phyloP scores from a whole-genome alignment of 768 basidiomycete genomes.

The Tulasnella sp. region DNA sequence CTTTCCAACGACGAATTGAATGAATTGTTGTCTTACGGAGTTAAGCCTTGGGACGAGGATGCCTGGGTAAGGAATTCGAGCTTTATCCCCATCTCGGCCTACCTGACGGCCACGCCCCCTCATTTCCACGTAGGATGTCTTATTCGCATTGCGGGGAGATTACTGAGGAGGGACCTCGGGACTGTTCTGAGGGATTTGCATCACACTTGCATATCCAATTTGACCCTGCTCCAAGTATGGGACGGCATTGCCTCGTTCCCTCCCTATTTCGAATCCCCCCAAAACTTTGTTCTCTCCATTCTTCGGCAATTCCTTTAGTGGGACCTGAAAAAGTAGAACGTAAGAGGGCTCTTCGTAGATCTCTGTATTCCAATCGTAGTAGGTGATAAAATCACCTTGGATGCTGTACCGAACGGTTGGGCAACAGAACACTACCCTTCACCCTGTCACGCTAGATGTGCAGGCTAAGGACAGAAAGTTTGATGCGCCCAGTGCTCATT shows the following conservation, averaged over 20 bases:
- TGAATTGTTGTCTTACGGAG: constrained; percentile 42
- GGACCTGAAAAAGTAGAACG: not conserved
- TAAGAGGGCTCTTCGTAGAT: not conserved
- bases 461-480: not conserved
- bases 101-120: not conserved
- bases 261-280: not conserved
- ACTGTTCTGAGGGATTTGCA: not conserved
- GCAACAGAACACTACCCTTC: not conserved
- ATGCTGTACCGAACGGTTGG: not conserved
- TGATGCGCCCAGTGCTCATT: not conserved
- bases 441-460: not conserved
- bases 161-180: constrained; percentile 1
- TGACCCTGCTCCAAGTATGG: not conserved
- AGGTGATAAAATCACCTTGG: not conserved
- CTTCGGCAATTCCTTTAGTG: not conserved
- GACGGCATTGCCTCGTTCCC: constrained; percentile 3
- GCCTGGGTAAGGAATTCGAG: constrained; percentile 39
- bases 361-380: not conserved
- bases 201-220: not conserved
- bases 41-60: constrained; percentile 49
- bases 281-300: not conserved
- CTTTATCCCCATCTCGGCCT: not conserved
- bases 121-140: not conserved
- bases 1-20: constrained; percentile 41
- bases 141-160: not conserved